Evolutionary conservation across 106 monocot species (phyloP).

Genomic region (Apostasia ramifera): DNA sequence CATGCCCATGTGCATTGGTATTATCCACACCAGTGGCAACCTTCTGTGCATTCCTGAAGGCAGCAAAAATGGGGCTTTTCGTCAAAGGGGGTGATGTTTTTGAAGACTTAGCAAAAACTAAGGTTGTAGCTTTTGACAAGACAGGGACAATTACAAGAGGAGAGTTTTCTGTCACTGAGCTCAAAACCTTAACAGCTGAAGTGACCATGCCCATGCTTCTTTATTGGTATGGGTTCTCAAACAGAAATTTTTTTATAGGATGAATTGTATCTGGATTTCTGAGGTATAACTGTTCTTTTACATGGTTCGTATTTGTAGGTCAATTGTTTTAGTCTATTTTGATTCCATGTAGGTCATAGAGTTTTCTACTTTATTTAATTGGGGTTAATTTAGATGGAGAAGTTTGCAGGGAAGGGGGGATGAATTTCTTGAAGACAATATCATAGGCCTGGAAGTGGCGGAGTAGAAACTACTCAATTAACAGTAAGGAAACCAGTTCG

Average conservation of each 20-base stretch:
- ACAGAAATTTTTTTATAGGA: too few relatives aligned
- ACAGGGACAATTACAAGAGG: conserved; percentile 93
- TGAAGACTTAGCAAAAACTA: conserved; percentile 63
- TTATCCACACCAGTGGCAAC: conserved; percentile 92
- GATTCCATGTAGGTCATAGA: too few relatives aligned
- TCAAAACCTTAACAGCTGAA: conserved; percentile 20
- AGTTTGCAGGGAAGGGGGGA: too few relatives aligned
- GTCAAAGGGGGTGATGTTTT: conserved; percentile 93
- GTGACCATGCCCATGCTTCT: conserved; percentile 48
- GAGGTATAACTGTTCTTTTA: too few relatives aligned
- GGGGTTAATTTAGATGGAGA: too few relatives aligned
- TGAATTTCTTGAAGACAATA: too few relatives aligned
- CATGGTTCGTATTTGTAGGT: too few relatives aligned
- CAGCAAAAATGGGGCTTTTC: conserved; percentile 68
- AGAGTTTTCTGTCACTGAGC: conserved; percentile 66
- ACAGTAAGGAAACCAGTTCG: too few relatives aligned
- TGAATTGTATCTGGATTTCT: background rate
- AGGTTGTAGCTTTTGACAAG: conserved; percentile 88
- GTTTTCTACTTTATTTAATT: too few relatives aligned
- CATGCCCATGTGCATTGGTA: conserved; percentile 93
- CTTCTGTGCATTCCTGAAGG: conserved; percentile 70
- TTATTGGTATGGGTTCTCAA: conserved; percentile 44
- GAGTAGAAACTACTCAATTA: too few relatives aligned
- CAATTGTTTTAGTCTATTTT: too few relatives aligned
- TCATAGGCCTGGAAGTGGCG: too few relatives aligned